These are phyloP conservation scores for Phytophthora syringae DNA, from an alignment of 352 stramenopile genomes.

Conservation along the genomic window DNA sequence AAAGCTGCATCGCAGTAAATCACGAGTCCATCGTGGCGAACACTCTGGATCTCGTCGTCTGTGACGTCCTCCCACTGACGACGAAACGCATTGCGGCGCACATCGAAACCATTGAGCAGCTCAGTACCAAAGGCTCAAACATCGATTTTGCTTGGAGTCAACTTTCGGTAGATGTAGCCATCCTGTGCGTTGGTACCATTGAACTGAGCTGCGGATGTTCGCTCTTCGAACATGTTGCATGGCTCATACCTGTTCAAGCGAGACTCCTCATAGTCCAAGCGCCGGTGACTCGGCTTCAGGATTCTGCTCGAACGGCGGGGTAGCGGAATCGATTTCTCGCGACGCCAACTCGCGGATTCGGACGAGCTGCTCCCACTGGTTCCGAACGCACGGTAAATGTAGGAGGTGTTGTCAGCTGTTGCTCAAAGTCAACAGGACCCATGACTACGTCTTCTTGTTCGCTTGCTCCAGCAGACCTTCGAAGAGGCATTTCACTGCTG, in stretches of 20 bases:
- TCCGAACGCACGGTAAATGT: neutral
- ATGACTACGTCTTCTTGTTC: constrained; percentile 11
- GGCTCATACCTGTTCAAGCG: constrained; percentile 12
- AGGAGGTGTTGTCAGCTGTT: neutral
- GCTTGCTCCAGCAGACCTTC: no score
- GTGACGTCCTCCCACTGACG: constrained; percentile 4
- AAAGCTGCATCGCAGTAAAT: constrained; percentile 17
- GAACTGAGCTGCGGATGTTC: neutral
- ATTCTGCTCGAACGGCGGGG: constrained; percentile 2
- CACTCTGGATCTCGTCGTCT: neutral
- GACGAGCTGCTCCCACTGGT: constrained; percentile 9
- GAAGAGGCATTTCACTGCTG: no score
- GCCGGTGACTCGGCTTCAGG: constrained; percentile 1
- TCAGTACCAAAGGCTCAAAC: constrained; percentile 6
- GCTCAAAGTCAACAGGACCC: neutral
- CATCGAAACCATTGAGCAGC: constrained; percentile 1
- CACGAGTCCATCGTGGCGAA: neutral
- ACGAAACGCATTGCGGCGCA: neutral
- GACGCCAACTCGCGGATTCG: neutral
- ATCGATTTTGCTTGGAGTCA: neutral
- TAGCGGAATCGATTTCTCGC: neutral
- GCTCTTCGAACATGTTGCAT: constrained; percentile 14
- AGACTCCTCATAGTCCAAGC: constrained; percentile 13
- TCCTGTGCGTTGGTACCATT: constrained; percentile 10
- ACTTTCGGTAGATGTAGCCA: constrained; percentile 1